Conservation (phyloP, 1,284 basidiomycete genomes). For the Cutaneotrichosporon mucoides region DNA sequence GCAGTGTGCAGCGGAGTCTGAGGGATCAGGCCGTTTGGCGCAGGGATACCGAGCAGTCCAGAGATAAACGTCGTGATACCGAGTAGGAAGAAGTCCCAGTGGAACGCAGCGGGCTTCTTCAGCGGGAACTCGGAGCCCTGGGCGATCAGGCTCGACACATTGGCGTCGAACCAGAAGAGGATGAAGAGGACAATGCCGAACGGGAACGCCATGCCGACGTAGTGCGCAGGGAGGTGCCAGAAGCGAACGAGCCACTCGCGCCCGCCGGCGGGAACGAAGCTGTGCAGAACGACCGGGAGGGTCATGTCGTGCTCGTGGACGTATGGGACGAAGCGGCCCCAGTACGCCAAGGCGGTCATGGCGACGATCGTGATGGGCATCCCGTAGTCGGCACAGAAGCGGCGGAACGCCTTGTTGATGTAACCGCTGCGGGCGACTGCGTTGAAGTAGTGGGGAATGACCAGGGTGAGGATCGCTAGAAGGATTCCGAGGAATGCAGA, state of each 20-base stretch:
- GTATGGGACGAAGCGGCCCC: conserved; percentile 65
- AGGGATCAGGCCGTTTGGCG: conserved; percentile 88
- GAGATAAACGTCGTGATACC: conserved; percentile 90
- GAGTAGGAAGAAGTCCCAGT: conserved; percentile 74
- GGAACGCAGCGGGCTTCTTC: conserved; percentile 86
- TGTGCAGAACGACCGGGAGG: conserved; percentile 60
- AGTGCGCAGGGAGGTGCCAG: conserved; percentile 84
- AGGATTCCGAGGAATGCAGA: conserved; percentile 65
- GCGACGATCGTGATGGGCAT: conserved; percentile 80
- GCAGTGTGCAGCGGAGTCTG: conserved; percentile 94
- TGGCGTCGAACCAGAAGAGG: conserved; percentile 53
- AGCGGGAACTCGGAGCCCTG: conserved; percentile 88
- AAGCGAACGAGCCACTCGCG: conserved; percentile 83
- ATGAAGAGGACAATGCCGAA: conserved; percentile 54
- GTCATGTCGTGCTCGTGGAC: conserved; percentile 59
- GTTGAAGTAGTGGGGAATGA: conserved; percentile 68
- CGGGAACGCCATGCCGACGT: conserved; percentile 68
- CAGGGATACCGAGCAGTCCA: conserved; percentile 83
- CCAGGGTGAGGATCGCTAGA: conserved; percentile 70
- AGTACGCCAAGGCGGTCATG: conserved; percentile 71
- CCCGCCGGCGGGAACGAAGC: conserved; percentile 69
- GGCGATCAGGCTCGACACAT: conserved; percentile 70
- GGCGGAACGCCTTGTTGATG: conserved; percentile 66
- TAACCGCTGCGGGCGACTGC: conserved; percentile 60
- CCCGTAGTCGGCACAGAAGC: conserved; percentile 78